phyloP scores from a whole-genome alignment of 345 rosid species.

The Angophora floribunda region DNA sequence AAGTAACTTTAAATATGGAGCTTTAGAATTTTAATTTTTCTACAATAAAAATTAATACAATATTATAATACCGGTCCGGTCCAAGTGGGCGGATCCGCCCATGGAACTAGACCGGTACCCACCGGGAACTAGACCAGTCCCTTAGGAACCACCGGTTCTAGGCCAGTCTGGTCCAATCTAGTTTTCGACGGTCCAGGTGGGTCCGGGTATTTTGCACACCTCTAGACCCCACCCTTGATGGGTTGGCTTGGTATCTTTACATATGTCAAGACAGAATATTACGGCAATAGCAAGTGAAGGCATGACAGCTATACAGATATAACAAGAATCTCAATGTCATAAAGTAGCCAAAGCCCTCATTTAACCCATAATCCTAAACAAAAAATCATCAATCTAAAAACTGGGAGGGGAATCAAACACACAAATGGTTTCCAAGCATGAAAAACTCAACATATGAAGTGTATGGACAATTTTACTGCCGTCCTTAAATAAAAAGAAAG shows the following conservation, averaged over 20 bases:
- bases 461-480: neutral
- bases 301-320: neutral
- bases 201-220: no score
- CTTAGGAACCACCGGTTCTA: no score
- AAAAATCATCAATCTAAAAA: neutral
- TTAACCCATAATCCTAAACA: neutral
- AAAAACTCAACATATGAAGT: neutral
- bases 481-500: neutral
- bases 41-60: no score
- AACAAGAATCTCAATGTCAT: neutral
- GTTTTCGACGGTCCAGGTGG: no score
- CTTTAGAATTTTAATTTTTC: no score
- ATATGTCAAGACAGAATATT: neutral
- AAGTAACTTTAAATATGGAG: no score
- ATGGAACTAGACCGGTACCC: no score
- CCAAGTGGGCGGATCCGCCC: no score
- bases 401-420: neutral
- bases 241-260: neutral
- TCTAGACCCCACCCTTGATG: neutral
- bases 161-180: no score
- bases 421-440: neutral
- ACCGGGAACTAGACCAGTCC: no score
- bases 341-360: neutral
- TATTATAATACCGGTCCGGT: no score
- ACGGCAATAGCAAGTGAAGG: neutral